Conservation (phyloP, 139 green algal species). For the Coelastrella sp. region DNA sequence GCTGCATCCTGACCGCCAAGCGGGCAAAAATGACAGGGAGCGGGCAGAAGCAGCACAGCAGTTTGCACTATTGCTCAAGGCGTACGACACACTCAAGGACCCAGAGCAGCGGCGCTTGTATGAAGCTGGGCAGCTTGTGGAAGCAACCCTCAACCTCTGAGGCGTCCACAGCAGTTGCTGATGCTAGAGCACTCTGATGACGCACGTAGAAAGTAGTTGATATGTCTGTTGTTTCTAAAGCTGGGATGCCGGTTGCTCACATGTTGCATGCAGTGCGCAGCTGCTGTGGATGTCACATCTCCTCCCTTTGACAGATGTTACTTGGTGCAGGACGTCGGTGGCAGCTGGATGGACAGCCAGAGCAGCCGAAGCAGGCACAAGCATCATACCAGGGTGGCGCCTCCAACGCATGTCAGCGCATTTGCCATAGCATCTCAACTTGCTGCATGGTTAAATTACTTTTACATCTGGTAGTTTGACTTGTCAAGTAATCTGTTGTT, state of each 20-base stretch:
- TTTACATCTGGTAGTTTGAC: no score
- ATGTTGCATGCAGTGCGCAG: neutral
- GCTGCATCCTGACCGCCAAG: constrained; percentile 43
- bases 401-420: no score
- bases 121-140: constrained; percentile 31
- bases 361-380: no score
- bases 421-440: no score
- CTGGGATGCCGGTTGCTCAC: neutral
- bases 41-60: constrained; percentile 28
- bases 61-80: constrained; percentile 43
- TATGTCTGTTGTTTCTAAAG: neutral
- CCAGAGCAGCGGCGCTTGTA: constrained; percentile 44
- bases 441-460: no score
- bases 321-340: no score
- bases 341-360: no score
- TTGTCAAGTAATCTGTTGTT: no score
- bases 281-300: no score
- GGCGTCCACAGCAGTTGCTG: neutral
- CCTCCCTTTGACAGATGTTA: no score
- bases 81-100: constrained; percentile 47
- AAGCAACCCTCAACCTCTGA: constrained; percentile 41
- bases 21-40: constrained; percentile 6
- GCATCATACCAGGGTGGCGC: no score
- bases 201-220: no score
- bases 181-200: neutral